Evolutionary conservation across 1,284 basidiomycete genomes (phyloP).

Genomic region (Porogramme epimiltina): DNA sequence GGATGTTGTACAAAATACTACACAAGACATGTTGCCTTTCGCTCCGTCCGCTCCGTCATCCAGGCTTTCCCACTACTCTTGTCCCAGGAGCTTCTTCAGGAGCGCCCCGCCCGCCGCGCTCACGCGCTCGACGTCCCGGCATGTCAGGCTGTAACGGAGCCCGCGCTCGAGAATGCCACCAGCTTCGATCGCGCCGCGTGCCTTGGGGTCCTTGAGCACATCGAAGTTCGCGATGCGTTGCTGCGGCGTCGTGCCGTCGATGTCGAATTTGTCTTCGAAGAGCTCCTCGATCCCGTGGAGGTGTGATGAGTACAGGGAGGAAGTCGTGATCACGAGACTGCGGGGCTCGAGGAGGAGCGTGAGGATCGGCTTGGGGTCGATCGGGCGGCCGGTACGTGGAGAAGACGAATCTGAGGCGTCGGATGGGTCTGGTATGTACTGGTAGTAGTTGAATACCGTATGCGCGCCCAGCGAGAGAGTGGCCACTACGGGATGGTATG

Average conservation of each 20-base stretch:
- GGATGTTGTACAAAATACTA: too few relatives aligned
- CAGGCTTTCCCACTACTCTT: background rate
- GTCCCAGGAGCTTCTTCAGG: constrained; percentile 19
- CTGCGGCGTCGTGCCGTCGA: constrained; percentile 17
- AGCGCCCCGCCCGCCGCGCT: constrained; percentile 23
- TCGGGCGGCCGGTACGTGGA: constrained; percentile 44
- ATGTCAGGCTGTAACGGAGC: constrained; percentile 83
- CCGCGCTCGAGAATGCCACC: constrained; percentile 57
- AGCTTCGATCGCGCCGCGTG: constrained; percentile 39
- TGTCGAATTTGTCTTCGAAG: constrained; percentile 47
- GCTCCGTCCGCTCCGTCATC: background rate
- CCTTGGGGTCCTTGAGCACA: constrained; percentile 44
- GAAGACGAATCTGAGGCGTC: background rate
- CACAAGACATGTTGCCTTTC: background rate
- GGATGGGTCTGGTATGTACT: constrained; percentile 44
- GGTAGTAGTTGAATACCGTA: constrained; percentile 84
- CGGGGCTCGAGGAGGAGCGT: constrained; percentile 83
- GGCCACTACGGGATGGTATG: constrained; percentile 87
- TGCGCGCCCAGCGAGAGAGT: constrained; percentile 89
- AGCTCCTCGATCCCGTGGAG: constrained; percentile 75
- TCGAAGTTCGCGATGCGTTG: constrained; percentile 56
- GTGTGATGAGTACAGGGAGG: constrained; percentile 65
- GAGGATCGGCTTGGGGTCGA: constrained; percentile 66
- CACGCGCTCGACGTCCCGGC: constrained; percentile 78
- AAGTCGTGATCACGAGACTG: constrained; percentile 78